Evolutionary conservation across 1,284 basidiomycete genomes (phyloP).

Genomic region (Dichomitus squalens): DNA sequence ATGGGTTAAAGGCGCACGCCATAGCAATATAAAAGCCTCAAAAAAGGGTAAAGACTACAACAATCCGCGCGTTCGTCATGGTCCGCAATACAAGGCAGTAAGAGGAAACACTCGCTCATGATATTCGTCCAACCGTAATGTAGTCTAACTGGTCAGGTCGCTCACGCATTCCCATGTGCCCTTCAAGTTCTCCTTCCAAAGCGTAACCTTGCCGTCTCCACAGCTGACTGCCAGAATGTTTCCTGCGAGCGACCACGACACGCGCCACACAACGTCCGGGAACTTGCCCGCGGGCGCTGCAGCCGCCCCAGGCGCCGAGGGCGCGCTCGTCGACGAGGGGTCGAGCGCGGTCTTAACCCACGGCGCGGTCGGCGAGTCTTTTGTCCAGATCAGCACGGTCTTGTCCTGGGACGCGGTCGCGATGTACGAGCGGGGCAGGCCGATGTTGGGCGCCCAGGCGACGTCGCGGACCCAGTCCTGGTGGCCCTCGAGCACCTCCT

Average conservation of each 20-base stretch:
- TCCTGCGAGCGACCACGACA: conserved; percentile 96
- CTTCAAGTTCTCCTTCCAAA: conserved; percentile 98
- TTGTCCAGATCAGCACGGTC: conserved; percentile 95
- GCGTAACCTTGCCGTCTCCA: conserved; percentile 95
- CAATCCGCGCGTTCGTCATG: not conserved
- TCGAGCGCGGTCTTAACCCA: conserved; percentile 91
- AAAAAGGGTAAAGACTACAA: not conserved
- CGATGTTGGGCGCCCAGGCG: conserved; percentile 97
- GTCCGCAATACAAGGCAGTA: too few species aligned
- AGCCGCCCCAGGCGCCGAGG: conserved; percentile 36
- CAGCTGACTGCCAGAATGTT: conserved; percentile 97
- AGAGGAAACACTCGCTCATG: too few species aligned
- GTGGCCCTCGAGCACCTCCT: conserved; percentile 88
- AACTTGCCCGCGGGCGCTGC: conserved; percentile 71
- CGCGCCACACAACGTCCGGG: conserved; percentile 95
- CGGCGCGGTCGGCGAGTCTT: conserved; percentile 73
- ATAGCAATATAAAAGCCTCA: conserved; percentile 2
- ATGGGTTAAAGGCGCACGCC: conserved; percentile 2
- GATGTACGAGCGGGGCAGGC: conserved; percentile 92
- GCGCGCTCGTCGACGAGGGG: conserved; percentile 63
- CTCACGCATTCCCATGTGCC: conserved; percentile 96
- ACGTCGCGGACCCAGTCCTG: conserved; percentile 98
- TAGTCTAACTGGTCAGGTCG: conserved; percentile 76
- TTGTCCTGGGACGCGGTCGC: conserved; percentile 92
- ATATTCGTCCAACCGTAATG: not conserved